Conservation (phyloP, 208 protist species). For the Leishmania amazonensis region DNA sequence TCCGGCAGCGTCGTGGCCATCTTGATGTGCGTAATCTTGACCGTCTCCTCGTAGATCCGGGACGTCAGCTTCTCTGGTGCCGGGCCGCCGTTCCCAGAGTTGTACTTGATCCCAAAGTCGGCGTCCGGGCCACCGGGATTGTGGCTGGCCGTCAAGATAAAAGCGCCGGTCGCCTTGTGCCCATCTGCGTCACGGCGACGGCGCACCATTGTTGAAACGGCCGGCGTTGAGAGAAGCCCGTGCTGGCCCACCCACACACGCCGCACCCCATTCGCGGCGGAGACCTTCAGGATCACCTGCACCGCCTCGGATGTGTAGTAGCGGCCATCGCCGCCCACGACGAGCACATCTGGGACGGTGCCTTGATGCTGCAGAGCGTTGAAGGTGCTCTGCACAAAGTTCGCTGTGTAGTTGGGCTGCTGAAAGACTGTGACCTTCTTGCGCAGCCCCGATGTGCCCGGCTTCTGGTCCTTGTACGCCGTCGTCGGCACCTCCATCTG, state of each 20-base stretch:
- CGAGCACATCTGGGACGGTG: constrained; percentile 71
- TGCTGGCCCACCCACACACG: constrained; percentile 91
- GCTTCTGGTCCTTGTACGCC: constrained; percentile 92
- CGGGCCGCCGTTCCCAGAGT: constrained; percentile 96
- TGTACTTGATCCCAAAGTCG: constrained; percentile 99
- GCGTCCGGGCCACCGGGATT: constrained; percentile 97
- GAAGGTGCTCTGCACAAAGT: constrained; percentile 98
- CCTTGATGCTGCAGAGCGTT: constrained; percentile 77
- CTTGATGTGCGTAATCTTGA: constrained; percentile 62
- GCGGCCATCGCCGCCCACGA: constrained; percentile 97
- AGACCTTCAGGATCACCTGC: constrained; percentile 95
- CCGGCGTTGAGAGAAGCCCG: constrained; percentile 97
- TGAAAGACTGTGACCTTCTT: constrained; percentile 95
- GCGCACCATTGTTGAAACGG: constrained; percentile 94
- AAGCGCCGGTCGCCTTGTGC: constrained; percentile 73
- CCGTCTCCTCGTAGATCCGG: constrained; percentile 92
- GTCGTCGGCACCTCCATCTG: constrained; percentile 50
- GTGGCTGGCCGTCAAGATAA: constrained; percentile 98
- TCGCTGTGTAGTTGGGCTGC: constrained; percentile 94
- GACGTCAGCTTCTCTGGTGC: constrained; percentile 95
- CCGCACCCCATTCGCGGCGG: constrained; percentile 92
- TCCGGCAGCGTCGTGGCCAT: constrained; percentile 57
- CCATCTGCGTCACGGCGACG: constrained; percentile 55
- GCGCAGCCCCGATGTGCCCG: constrained; percentile 96
- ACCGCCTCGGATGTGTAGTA: constrained; percentile 93